These are phyloP conservation scores for Metschnikowia peoriensis DNA, from an alignment of 805 yeast genomes.

Conservation along the genomic window DNA sequence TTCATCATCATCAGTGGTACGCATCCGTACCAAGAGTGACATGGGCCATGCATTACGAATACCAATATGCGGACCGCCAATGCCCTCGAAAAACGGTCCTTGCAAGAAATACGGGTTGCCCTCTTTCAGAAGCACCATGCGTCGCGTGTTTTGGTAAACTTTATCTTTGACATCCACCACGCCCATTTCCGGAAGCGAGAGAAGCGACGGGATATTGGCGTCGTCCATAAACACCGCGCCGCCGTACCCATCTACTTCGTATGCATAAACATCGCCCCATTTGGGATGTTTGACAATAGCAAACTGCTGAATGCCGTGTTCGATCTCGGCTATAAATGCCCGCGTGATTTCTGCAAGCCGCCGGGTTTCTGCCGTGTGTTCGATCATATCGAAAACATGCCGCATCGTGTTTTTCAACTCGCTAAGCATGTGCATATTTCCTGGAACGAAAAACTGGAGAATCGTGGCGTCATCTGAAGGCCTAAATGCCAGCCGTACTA, in stretches of 20 bases:
- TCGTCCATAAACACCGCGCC: conserved; percentile 78
- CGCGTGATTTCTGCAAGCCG: conserved; percentile 25
- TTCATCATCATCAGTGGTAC: conserved; percentile 69
- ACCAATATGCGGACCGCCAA: conserved; percentile 93
- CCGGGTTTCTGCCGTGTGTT: conserved; percentile 5
- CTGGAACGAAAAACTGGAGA: conserved; percentile 81
- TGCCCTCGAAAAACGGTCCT: conserved; percentile 66
- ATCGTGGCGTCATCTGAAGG: conserved; percentile 88
- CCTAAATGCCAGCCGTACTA: conserved; percentile 79
- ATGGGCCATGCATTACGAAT: conserved; percentile 85
- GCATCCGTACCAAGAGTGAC: conserved; percentile 71
- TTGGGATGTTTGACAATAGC: conserved; percentile 67
- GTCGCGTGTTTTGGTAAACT: conserved; percentile 74
- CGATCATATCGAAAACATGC: conserved; percentile 21
- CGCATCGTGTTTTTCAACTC: conserved; percentile 48
- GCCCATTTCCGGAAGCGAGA: conserved; percentile 80
- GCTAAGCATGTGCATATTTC: conserved; percentile 71
- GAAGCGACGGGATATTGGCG: conserved; percentile 81
- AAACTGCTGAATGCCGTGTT: conserved; percentile 55
- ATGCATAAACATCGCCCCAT: conserved; percentile 80
- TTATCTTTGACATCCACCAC: conserved; percentile 50
- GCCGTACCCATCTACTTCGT: conserved; percentile 88
- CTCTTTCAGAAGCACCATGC: conserved; percentile 61
- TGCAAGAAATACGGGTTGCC: conserved; percentile 78
- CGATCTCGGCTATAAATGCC: conserved; percentile 42